Conservation (phyloP, 495 filamentous ascomycete genomes). For the Umbilicaria muhlenbergii region DNA sequence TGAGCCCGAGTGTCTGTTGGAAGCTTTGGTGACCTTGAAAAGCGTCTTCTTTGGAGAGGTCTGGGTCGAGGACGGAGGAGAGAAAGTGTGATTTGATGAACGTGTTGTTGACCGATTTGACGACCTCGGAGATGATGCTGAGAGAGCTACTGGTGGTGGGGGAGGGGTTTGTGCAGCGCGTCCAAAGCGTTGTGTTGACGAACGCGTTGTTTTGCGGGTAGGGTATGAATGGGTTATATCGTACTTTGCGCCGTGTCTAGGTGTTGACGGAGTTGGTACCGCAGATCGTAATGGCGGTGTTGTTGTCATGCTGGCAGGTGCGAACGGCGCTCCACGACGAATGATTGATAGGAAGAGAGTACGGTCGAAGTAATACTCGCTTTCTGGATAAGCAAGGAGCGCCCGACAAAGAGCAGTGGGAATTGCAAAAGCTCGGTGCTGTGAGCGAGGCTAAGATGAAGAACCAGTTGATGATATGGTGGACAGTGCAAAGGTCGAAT, state of each 20-base stretch:
- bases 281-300: conserved; percentile 50
- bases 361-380: background rate
- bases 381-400: background rate
- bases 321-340: background rate
- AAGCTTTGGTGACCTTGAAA: conserved; percentile 2
- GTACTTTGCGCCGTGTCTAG: conserved; percentile 48
- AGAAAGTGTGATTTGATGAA: conserved; percentile 16
- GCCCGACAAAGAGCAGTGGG: too few species aligned
- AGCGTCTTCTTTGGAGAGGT: conserved; percentile 38
- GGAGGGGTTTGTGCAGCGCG: conserved; percentile 23
- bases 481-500: too few species aligned
- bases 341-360: background rate
- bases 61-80: conserved; percentile 28
- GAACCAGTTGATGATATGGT: too few species aligned
- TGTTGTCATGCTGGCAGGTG: conserved; percentile 32
- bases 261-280: conserved; percentile 54
- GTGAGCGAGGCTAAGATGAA: too few species aligned
- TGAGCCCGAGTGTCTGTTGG: background rate
- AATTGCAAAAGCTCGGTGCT: too few species aligned
- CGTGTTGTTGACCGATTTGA: background rate
- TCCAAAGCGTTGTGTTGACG: conserved; percentile 25
- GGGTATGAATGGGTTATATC: conserved; percentile 58
- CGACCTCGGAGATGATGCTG: background rate
- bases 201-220: conserved; percentile 31
- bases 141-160: conserved; percentile 11